Evolutionary conservation across 1,139 yeast genomes (phyloP), one percentile per base, ranked within the genome.

Genomic region (Yamadazyma atlantica): DNA sequence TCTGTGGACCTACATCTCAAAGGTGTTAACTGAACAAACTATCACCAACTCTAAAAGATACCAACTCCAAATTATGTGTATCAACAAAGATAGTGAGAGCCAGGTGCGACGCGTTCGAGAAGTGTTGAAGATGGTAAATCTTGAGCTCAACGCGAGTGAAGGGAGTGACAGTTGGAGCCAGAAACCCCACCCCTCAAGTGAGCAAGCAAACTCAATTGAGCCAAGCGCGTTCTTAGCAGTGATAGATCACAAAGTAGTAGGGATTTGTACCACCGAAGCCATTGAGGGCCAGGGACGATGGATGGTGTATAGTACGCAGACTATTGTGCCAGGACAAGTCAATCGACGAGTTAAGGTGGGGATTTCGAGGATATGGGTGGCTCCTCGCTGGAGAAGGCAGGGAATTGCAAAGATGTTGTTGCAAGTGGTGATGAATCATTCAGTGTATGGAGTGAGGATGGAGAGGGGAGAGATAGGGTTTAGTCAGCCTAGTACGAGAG

Each of bases 401-500:
- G 81, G 82, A 0, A 57, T 82, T 12, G 85, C 78, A 0, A 42
- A 51, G 4, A 48, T 49, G 21, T 50, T 84, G 37, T 57, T 84
- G 6, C 52, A 69, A 2, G 53, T 63, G 2, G 73, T 78, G 0
- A 50, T 66, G 31, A 48, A 51, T 1, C 50, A 73, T 35, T 63
- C 77, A 28, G 57, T 82, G 2, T 82, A 80, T 51, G 89, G 89
- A 0, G 50, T 74, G 31, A 41, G 24, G 0, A 50, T 83, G 11
- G 56, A 56, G 1, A 69, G 57, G 38, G 42, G 41, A 4, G 69
- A 76, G 38, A 59, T 83, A 2, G 85, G 80, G 0, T 84, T 86
- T 73, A 81, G 88, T 39, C 92, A 84, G 54, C 90, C 90, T 0
- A 79, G 85, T 46, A 71, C 67, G 29, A 63, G 72, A 26, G 92